Conservation (phyloP, 2,329 filamentous ascomycete species). For the Aureobasidium zeae region DNA sequence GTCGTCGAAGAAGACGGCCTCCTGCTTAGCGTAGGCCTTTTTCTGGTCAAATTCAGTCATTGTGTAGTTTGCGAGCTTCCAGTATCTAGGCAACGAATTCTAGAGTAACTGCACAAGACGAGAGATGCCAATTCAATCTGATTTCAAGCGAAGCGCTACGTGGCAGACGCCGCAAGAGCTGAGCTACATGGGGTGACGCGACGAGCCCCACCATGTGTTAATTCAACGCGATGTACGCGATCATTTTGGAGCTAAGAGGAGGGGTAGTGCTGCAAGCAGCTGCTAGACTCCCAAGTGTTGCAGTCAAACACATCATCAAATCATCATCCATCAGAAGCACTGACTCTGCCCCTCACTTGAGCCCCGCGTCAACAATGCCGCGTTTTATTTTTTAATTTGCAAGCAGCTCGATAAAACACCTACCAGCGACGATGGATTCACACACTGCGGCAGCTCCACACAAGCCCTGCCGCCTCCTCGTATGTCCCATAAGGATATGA, state of each 20-base stretch:
- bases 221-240: conserved; percentile 6
- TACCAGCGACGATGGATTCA: background rate
- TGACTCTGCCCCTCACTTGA: conserved; percentile 15
- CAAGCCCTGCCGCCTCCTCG: background rate
- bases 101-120: conserved; percentile 3
- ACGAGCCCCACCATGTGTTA: conserved; percentile 12
- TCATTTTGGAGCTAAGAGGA: conserved; percentile 12
- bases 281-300: conserved; percentile 7
- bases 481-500: background rate
- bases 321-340: conserved; percentile 12
- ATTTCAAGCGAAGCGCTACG: conserved; percentile 11
- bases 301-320: conserved; percentile 13
- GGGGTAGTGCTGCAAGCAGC: conserved; percentile 7
- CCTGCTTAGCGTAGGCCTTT: conserved; percentile 41
- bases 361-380: conserved; percentile 6
- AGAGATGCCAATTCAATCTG: conserved; percentile 5
- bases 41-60: conserved; percentile 30
- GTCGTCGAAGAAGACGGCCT: conserved; percentile 49
- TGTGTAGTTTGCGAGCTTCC: conserved; percentile 5
- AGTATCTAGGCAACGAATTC: background rate
- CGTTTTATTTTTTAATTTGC: background rate
- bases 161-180: conserved; percentile 11
- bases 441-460: background rate
- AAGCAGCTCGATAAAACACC: conserved; percentile 2
- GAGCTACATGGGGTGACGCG: conserved; percentile 15